phyloP scores from a whole-genome alignment of 768 basidiomycete species.

The Amanita thiersii region DNA sequence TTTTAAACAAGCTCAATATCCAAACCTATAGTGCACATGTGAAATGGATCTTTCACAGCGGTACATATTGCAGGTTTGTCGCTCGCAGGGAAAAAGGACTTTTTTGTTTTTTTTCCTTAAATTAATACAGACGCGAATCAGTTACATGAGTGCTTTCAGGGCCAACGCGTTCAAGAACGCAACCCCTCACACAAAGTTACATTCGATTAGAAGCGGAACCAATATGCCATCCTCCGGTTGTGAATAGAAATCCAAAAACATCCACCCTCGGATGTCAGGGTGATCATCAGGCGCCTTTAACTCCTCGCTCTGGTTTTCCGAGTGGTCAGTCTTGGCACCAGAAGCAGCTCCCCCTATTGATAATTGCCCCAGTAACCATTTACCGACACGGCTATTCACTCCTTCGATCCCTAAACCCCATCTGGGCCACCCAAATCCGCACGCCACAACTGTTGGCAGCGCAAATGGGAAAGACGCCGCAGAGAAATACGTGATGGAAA shows the following conservation, averaged over 20 bases:
- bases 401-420: constrained; percentile 79
- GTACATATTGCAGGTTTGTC: no score
- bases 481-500: constrained; percentile 77
- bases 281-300: constrained; percentile 12
- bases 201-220: constrained; percentile 65
- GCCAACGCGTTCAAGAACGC: background rate
- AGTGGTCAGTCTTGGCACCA: constrained; percentile 11
- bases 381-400: constrained; percentile 67
- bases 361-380: constrained; percentile 61
- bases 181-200: constrained; percentile 56
- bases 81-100: no score
- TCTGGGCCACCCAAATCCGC: constrained; percentile 78
- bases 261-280: constrained; percentile 64
- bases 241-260: constrained; percentile 63
- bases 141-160: background rate
- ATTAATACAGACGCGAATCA: no score
- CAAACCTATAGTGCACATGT: no score
- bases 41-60: no score
- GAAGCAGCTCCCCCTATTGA: constrained; percentile 12
- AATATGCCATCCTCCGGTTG: constrained; percentile 46
- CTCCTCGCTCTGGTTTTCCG: background rate
- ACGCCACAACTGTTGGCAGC: constrained; percentile 66
- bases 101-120: no score
- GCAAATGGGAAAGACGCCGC: constrained; percentile 78
- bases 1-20: no score